Conservation (phyloP, 208 protist genomes). For the Crithidia mellificae region DNA sequence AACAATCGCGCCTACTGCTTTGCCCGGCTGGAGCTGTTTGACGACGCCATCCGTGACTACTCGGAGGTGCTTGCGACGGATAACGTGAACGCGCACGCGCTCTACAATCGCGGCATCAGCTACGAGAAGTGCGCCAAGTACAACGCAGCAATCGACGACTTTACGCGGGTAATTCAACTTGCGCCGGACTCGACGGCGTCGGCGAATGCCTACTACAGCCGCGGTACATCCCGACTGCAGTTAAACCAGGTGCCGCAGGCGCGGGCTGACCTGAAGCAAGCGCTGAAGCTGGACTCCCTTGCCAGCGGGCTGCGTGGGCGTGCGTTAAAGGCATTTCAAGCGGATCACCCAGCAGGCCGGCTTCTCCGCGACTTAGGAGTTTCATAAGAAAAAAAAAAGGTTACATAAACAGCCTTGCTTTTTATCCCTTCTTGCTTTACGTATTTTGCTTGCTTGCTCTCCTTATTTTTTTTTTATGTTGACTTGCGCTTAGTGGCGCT, state of each 20-base stretch:
- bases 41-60: conserved; percentile 81
- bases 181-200: conserved; percentile 56
- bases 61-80: conserved; percentile 62
- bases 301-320: conserved; percentile 23
- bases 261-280: conserved; percentile 24
- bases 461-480: no score
- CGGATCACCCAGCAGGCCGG: conserved; percentile 19
- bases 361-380: conserved; percentile 20
- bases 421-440: not conserved
- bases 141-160: conserved; percentile 73
- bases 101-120: conserved; percentile 87
- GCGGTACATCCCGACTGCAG: conserved; percentile 55
- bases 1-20: conserved; percentile 86
- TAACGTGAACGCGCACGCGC: conserved; percentile 65
- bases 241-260: conserved; percentile 31
- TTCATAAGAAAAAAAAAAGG: no score
- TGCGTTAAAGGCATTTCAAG: conserved; percentile 20
- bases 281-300: conserved; percentile 23
- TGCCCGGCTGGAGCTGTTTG: conserved; percentile 58
- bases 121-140: conserved; percentile 79
- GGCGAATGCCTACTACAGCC: conserved; percentile 86
- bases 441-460: not conserved
- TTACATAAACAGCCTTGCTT: no score
- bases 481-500: no score
- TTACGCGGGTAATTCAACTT: conserved; percentile 63